Conservation (phyloP, 202 grass and related monocot genomes). For the Panicum hallii region DNA sequence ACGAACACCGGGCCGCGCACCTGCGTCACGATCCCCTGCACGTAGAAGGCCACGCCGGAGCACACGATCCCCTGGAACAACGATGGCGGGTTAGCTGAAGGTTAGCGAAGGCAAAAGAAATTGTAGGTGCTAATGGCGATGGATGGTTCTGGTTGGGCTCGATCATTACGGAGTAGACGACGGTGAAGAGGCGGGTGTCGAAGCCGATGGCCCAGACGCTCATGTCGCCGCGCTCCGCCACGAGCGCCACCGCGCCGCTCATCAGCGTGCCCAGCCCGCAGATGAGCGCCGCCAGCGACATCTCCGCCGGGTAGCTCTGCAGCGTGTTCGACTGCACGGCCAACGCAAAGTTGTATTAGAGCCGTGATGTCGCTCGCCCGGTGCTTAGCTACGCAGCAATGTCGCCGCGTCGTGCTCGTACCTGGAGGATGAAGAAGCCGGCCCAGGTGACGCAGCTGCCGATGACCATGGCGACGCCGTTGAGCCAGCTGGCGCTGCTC, state of each 20-base stretch:
- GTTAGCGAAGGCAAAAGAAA: not conserved
- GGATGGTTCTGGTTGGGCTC: not conserved
- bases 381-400: not conserved
- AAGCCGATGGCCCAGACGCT: slow-evolving; percentile 71
- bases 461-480: slow-evolving; percentile 67
- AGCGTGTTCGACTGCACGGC: slow-evolving; percentile 71
- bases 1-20: slow-evolving; percentile 92
- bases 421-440: slow-evolving; percentile 93
- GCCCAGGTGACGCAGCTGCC: slow-evolving; percentile 73
- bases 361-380: too few relatives aligned
- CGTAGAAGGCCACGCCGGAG: slow-evolving; percentile 85
- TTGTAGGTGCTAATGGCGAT: not conserved
- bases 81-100: not conserved
- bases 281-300: slow-evolving; percentile 73
- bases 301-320: slow-evolving; percentile 74
- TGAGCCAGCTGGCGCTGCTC: slow-evolving; percentile 57
- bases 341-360: too few relatives aligned
- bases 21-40: slow-evolving; percentile 81
- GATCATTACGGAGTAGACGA: slow-evolving; percentile 70
- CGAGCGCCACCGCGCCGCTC: slow-evolving; percentile 61
- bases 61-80: slow-evolving; percentile 79
- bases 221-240: slow-evolving; percentile 63
- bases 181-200: slow-evolving; percentile 90
- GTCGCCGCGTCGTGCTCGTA: slow-evolving; percentile 6
- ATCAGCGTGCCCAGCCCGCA: slow-evolving; percentile 60